A percentile compares a stretch with the other conserved stretches of the same genome.
These are phyloP conservation scores for Colletotrichum coccodes DNA, from an alignment of 2,329 filamentous ascomycete species.

Conservation along the genomic window DNA sequence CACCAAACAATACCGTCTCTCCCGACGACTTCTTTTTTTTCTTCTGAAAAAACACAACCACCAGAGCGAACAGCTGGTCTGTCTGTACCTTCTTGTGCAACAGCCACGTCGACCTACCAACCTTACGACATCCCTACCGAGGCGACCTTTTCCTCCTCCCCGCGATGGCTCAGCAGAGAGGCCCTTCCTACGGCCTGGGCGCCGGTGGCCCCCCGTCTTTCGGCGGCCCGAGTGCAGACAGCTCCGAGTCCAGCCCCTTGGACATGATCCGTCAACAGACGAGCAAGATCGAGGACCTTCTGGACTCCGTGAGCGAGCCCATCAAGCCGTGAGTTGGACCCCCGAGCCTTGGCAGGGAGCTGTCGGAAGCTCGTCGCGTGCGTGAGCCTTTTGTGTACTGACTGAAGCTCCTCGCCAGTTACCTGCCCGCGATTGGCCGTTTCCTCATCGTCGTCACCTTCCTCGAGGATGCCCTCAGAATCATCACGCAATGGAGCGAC, in stretches of 20 bases:
- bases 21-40: not conserved
- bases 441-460: conserved; percentile 99
- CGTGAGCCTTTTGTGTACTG: conserved; percentile 31
- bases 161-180: conserved; percentile 35
- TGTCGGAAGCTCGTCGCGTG: conserved; percentile 9
- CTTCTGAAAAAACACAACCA: not conserved
- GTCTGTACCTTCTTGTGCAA: conserved; percentile 30
- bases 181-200: conserved; percentile 34
- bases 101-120: conserved; percentile 20
- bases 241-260: conserved; percentile 75
- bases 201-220: conserved; percentile 33
- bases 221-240: conserved; percentile 29
- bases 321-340: conserved; percentile 84
- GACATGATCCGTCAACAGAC: conserved; percentile 94
- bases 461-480: conserved; percentile 94
- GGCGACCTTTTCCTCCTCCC: not conserved
- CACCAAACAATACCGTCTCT: conserved; percentile 9
- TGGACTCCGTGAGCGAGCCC: conserved; percentile 89
- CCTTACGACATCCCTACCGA: not conserved
- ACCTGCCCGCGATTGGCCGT: conserved; percentile 93
- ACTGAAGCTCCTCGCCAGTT: conserved; percentile 63
- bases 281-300: conserved; percentile 95
- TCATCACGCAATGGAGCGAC: conserved; percentile 97
- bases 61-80: conserved; percentile 30
- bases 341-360: conserved; percentile 11